Conservation (phyloP, 169 alveolate species). For the Plasmodium vinckei region DNA sequence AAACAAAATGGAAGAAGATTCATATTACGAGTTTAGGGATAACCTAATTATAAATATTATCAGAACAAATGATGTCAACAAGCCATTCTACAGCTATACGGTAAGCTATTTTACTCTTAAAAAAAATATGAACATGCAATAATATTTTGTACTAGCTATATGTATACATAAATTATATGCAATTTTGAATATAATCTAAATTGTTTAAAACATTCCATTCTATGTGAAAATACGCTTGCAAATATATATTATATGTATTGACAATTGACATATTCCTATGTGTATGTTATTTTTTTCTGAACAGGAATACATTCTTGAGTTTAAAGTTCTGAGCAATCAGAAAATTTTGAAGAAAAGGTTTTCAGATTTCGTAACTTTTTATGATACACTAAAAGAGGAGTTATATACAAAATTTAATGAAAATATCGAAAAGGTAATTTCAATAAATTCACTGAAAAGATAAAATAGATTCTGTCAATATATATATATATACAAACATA, state of each 20-base stretch:
- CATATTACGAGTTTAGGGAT: conserved; percentile 46
- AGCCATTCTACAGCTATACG: conserved; percentile 57
- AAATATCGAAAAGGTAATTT: conserved; percentile 25
- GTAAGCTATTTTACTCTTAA: neutral
- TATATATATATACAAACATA: too few species aligned
- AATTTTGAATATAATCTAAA: too few species aligned
- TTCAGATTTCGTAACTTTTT: conserved; percentile 52
- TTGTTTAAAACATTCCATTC: neutral
- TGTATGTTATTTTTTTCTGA: neutral
- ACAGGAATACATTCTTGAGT: conserved; percentile 64
- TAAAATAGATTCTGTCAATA: neutral
- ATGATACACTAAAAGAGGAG: conserved; percentile 36
- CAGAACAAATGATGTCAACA: conserved; percentile 55
- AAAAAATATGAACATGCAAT: neutral
- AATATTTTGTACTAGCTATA: neutral
- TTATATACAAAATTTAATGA: conserved; percentile 32
- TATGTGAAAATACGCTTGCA: too few species aligned
- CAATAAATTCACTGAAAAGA: neutral
- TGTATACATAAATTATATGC: neutral
- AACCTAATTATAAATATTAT: conserved; percentile 40
- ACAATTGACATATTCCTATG: neutral
- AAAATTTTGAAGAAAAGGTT: conserved; percentile 50
- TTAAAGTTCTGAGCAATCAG: conserved; percentile 61
- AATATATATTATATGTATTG: neutral
- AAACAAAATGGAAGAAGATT: conserved; percentile 28